phyloP scores from a whole-genome alignment of 2,329 filamentous ascomycete genomes.

The Pezizomycotina sp. region DNA sequence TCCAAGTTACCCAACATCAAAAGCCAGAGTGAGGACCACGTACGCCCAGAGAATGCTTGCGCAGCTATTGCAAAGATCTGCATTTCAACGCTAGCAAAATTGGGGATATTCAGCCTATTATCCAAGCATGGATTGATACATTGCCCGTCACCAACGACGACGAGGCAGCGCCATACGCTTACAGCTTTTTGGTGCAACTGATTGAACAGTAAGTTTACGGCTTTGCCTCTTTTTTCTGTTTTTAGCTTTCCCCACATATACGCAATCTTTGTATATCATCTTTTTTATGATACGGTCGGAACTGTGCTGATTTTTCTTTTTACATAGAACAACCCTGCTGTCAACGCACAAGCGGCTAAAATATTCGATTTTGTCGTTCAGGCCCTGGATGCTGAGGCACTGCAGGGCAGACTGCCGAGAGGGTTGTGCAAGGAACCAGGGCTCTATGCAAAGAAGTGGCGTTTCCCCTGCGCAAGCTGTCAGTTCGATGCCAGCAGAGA shows the following conservation, averaged over 20 bases:
- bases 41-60: conserved; percentile 93
- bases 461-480: conserved; percentile 63
- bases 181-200: conserved; percentile 75
- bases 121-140: conserved; percentile 76
- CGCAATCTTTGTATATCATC: conserved; percentile 16
- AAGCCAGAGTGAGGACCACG: conserved; percentile 82
- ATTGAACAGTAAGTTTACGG: conserved; percentile 69
- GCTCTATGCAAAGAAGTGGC: conserved; percentile 50
- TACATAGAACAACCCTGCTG: conserved; percentile 69
- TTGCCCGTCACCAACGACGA: conserved; percentile 88
- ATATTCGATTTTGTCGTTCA: conserved; percentile 74
- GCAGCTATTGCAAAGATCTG: conserved; percentile 94
- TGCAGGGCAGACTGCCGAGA: conserved; percentile 65
- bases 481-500: conserved; percentile 57
- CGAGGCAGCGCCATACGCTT: conserved; percentile 90
- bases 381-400: conserved; percentile 75
- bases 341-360: conserved; percentile 60
- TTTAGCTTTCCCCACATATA: conserved; percentile 1
- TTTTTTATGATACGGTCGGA: conserved; percentile 4
- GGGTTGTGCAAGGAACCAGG: conserved; percentile 64
- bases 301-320: conserved; percentile 25
- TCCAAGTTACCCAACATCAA: conserved; percentile 63
- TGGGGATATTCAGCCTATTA: conserved; percentile 55
- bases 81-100: conserved; percentile 73
- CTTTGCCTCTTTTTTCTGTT: conserved; percentile 5